Evolutionary conservation across 352 stramenopile species (phyloP).

Genomic region (Pythium pectinolyticum): DNA sequence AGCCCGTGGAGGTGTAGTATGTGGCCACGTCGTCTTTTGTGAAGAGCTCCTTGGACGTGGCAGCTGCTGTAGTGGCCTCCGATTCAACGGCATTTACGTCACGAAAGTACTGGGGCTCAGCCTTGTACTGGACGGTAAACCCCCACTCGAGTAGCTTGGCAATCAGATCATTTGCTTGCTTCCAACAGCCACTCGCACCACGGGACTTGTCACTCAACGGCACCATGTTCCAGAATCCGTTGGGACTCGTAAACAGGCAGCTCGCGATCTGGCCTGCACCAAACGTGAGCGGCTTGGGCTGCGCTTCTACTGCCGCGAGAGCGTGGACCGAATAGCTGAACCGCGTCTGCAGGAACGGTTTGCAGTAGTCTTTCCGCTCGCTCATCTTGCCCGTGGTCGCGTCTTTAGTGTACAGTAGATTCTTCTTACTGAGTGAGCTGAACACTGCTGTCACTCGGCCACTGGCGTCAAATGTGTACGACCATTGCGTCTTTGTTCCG

Average conservation of each 20-base stretch:
- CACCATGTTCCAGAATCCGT: constrained; percentile 23
- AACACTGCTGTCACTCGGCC: constrained; percentile 13
- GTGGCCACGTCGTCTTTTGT: constrained; percentile 5
- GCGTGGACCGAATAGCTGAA: constrained; percentile 19
- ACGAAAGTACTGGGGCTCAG: constrained; percentile 15
- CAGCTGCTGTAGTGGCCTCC: background rate
- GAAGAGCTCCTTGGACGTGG: constrained; percentile 11
- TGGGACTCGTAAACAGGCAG: constrained; percentile 22
- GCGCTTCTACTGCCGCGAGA: constrained; percentile 11
- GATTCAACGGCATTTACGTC: constrained; percentile 3
- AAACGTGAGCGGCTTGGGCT: background rate
- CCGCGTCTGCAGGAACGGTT: constrained; percentile 11
- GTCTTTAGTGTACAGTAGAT: constrained; percentile 17
- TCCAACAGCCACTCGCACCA: constrained; percentile 11
- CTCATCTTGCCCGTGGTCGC: constrained; percentile 15
- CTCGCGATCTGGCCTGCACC: constrained; percentile 16
- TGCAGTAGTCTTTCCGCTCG: constrained; percentile 21
- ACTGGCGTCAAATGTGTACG: constrained; percentile 13
- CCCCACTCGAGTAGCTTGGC: constrained; percentile 26
- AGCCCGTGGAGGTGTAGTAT: constrained; percentile 15
- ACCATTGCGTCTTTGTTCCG: constrained; percentile 14
- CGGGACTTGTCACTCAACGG: constrained; percentile 19
- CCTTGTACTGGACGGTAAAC: constrained; percentile 11
- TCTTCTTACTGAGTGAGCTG: constrained; percentile 13
- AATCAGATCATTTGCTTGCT: constrained; percentile 17